phyloP scores from a whole-genome alignment of 169 alveolate genomes.

The Plasmodium fragile region DNA sequence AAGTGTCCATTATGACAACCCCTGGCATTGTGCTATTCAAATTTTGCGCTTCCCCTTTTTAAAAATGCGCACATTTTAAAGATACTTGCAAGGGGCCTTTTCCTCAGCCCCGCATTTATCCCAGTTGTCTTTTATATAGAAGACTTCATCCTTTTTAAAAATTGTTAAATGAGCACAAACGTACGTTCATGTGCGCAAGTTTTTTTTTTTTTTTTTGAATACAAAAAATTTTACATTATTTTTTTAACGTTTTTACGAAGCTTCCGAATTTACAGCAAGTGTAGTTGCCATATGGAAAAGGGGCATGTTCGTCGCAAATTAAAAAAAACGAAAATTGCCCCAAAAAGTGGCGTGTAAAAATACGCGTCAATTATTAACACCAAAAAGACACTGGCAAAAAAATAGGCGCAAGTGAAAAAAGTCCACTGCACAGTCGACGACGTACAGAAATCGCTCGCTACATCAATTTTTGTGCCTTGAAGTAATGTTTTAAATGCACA shows the following conservation, averaged over 20 bases:
- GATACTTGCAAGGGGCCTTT: background rate
- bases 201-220: slow-evolving; percentile 5
- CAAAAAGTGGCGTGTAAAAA: background rate
- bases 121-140: background rate
- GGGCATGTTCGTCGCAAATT: background rate
- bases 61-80: background rate
- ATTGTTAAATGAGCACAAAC: background rate
- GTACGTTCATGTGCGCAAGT: background rate
- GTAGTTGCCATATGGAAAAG: background rate
- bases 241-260: background rate
- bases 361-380: background rate
- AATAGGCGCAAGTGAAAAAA: background rate
- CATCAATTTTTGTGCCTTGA: slow-evolving; percentile 82
- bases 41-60: background rate
- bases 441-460: background rate
- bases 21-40: background rate
- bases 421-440: background rate
- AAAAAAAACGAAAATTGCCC: background rate
- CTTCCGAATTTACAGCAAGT: background rate
- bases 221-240: background rate
- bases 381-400: background rate
- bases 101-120: background rate
- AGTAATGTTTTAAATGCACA: slow-evolving; percentile 81
- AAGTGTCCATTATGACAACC: background rate
- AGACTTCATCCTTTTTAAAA: background rate